A percentile compares a stretch with the other conserved stretches of the same genome.
phyloP scores from a whole-genome alignment of 176 grass and related monocot genomes.

The Triticum dicoccoides region DNA sequence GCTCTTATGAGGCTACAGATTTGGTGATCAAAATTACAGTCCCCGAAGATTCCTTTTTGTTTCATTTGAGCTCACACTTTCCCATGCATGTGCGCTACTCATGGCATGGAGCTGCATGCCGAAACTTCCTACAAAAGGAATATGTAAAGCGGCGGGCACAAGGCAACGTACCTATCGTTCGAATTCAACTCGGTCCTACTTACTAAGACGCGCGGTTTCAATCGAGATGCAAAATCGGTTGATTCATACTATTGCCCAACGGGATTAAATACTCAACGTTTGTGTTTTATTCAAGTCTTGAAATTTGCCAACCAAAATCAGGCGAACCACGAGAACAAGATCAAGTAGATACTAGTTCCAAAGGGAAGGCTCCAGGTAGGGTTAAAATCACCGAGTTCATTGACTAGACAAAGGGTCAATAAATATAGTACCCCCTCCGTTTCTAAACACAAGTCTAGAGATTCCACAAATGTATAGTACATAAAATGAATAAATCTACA shows the following conservation, averaged over 20 bases:
- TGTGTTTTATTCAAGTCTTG: not conserved
- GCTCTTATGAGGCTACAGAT: not conserved
- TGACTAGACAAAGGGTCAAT: too few species aligned
- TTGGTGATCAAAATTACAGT: not conserved
- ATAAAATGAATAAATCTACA: too few species aligned
- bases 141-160: not conserved
- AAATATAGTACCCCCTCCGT: too few species aligned
- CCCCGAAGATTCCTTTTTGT: conserved; percentile 51
- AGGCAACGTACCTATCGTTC: not conserved
- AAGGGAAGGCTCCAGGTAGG: not conserved
- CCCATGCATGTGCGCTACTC: not conserved
- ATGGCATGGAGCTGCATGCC: conserved; percentile 16
- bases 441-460: too few species aligned
- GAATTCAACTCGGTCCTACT: not conserved
- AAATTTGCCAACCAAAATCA: not conserved
- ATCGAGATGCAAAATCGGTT: not conserved
- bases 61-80: conserved; percentile 32
- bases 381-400: not conserved
- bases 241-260: not conserved
- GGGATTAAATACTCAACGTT: not conserved
- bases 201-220: too few species aligned
- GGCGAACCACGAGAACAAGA: not conserved
- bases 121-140: conserved; percentile 35
- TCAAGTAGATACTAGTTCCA: not conserved
- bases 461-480: too few species aligned